Percentiles rank a stretch among this genome's conserved stretches.
Evolutionary conservation across 257 asterid genomes (phyloP).

Genomic region (Parsonsia alboflavescens): DNA sequence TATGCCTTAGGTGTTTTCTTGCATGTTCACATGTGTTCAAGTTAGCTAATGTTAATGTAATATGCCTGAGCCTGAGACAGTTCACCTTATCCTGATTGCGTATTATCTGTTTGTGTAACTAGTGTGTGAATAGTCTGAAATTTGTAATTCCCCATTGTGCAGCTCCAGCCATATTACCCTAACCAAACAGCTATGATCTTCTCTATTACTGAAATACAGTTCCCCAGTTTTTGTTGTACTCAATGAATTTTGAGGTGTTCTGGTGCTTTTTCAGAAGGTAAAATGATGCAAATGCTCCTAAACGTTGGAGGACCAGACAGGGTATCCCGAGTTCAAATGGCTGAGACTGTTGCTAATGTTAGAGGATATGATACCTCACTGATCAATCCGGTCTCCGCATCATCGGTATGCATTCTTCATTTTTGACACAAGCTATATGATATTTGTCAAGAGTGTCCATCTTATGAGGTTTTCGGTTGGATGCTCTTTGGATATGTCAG

Average conservation of each 20-base stretch:
- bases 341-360: conserved; percentile 71
- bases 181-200: neutral
- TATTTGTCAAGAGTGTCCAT: too few species aligned
- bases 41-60: neutral
- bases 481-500: neutral
- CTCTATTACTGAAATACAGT: neutral
- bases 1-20: neutral
- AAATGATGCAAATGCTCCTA: conserved; percentile 56
- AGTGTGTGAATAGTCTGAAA: neutral
- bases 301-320: conserved; percentile 89
- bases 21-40: neutral
- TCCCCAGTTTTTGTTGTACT: neutral
- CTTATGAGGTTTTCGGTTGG: neutral
- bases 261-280: conserved; percentile 39
- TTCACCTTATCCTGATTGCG: neutral
- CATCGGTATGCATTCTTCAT: conserved; percentile 45
- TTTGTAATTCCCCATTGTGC: neutral
- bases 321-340: conserved; percentile 93
- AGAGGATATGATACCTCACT: conserved; percentile 60
- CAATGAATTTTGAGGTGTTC: neutral
- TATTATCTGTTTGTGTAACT: neutral
- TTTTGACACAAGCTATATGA: neutral
- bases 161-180: neutral
- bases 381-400: conserved; percentile 75
- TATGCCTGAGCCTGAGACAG: neutral